Evolutionary conservation across 495 filamentous ascomycete species (phyloP).

Genomic region (Peziza echinospora): DNA sequence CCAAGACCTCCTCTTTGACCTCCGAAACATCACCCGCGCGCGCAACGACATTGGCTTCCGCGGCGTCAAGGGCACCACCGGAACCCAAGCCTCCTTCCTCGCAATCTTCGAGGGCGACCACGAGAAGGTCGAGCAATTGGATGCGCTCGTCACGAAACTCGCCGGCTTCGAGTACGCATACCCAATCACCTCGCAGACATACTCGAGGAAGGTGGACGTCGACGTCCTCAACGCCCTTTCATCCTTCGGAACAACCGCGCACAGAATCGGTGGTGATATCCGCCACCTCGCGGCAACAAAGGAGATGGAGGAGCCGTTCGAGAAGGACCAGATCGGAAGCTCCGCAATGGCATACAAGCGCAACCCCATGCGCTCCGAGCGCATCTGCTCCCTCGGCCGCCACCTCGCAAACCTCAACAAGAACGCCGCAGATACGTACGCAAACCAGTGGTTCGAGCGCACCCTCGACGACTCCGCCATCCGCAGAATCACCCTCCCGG

Average conservation of each 20-base stretch:
- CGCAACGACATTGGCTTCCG: slow-evolving; percentile 60
- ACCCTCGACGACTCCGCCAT: slow-evolving; percentile 22
- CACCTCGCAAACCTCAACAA: slow-evolving; percentile 43
- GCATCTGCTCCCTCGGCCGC: slow-evolving; percentile 56
- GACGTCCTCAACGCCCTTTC: slow-evolving; percentile 58
- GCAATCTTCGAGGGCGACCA: slow-evolving; percentile 63
- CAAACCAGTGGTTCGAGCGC: slow-evolving; percentile 65
- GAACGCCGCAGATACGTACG: slow-evolving; percentile 54
- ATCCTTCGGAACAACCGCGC: slow-evolving; percentile 61
- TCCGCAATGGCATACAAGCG: slow-evolving; percentile 67
- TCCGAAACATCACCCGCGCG: slow-evolving; percentile 57
- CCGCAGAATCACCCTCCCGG: slow-evolving; percentile 38
- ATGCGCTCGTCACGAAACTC: slow-evolving; percentile 62
- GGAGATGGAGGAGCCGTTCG: slow-evolving; percentile 85
- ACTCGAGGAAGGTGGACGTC: slow-evolving; percentile 67
- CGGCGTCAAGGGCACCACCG: slow-evolving; percentile 61
- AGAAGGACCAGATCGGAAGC: slow-evolving; percentile 48
- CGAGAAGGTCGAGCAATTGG: slow-evolving; percentile 53
- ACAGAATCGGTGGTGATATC: slow-evolving; percentile 55
- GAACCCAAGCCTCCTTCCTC: slow-evolving; percentile 61
- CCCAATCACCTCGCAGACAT: slow-evolving; percentile 57
- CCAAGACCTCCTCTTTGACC: slow-evolving; percentile 72
- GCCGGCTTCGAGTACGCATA: slow-evolving; percentile 59
- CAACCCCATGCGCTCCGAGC: slow-evolving; percentile 78
- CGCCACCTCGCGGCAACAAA: slow-evolving; percentile 58